Evolutionary conservation across 306 rosid species (phyloP), one percentile per base, ranked within the genome.

Genomic region (Phaseolus lunatus): DNA sequence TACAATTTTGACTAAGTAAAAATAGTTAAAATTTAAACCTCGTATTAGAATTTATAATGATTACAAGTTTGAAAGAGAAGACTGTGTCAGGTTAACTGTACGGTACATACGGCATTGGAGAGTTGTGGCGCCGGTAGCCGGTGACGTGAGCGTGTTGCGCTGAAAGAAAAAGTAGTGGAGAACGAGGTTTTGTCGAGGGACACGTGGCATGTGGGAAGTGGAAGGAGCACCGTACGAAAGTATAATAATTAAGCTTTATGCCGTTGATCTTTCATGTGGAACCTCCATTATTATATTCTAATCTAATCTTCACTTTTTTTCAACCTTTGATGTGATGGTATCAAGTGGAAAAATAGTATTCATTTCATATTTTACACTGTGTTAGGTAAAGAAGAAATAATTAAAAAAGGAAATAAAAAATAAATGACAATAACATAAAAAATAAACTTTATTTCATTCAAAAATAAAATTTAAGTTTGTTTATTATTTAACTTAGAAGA

Each of bases 211-310:
- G 65, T 76, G 80, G 31, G 29, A 52, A 65, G 66, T 66, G 71
- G 18, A 50, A 52, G 66, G 54, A 76, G 53, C 67, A 77, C 67
- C 57, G 67, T 77, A 77, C 80, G 22, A 23, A 23, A 65, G 15
- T 54, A 23, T 37, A 37, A 23, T 66, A 65, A 37, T 76, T 63
- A 75, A 63, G 18, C 41, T 23, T 75, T 27, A 52, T 52, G 18
- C 26, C 27, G 27, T 50, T 48, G 53, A 33, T 76, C 12, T 53
- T 67, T 77, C 67, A 0, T 52, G 57, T 77, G 54, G 9, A 63
- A 19, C 3, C 19, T 2, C 10, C 26, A 73, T 15, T 53, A 22
- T 61, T 54, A 14, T 22, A 39, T 66, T 23, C 39, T 35, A 19
- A 22, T 76, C 72, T 62, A 18, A 29, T 29, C 67, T 61, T 7